Percentiles rank a stretch among this genome's conserved stretches.
Conservation (phyloP, 192 early-diverging fungal genomes). For the Phlyctochytrium planicorne region DNA sequence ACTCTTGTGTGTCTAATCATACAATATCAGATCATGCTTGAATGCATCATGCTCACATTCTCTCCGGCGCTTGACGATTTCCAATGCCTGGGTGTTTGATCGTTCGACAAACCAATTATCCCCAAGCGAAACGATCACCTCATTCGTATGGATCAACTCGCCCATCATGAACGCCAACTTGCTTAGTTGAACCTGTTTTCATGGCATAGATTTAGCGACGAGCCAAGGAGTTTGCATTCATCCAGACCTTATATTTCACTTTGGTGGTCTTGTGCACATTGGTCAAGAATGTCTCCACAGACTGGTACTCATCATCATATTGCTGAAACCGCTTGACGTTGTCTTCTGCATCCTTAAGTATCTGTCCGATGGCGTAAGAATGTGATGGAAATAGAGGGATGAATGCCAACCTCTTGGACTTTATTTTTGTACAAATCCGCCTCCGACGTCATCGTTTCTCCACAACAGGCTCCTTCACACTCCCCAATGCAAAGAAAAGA, state of each 20-base stretch:
- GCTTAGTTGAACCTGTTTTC: conserved; percentile 65
- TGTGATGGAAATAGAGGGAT: too few species aligned
- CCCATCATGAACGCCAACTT: conserved; percentile 88
- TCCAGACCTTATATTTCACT: not conserved
- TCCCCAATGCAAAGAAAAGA: too few species aligned
- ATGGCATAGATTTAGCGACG: not conserved
- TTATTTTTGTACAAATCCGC: not conserved
- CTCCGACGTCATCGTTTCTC: not conserved
- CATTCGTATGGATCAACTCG: conserved; percentile 88
- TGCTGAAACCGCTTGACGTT: not conserved
- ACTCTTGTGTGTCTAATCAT: conserved; percentile 40
- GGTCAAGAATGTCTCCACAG: not conserved
- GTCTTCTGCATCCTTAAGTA: not conserved
- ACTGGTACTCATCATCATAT: not conserved
- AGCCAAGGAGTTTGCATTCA: too few species aligned
- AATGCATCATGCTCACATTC: conserved; percentile 55
- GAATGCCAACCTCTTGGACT: not conserved
- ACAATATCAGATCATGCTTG: not conserved
- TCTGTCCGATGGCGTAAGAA: too few species aligned
- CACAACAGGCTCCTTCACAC: not conserved
- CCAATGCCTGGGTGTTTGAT: conserved; percentile 70
- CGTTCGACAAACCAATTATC: conserved; percentile 90
- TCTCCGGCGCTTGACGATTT: conserved; percentile 67
- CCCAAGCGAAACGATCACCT: conserved; percentile 82
- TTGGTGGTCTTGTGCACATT: not conserved